phyloP scores from a whole-genome alignment of 2,329 filamentous ascomycete genomes.

The Trichoderma atrobrunneum region DNA sequence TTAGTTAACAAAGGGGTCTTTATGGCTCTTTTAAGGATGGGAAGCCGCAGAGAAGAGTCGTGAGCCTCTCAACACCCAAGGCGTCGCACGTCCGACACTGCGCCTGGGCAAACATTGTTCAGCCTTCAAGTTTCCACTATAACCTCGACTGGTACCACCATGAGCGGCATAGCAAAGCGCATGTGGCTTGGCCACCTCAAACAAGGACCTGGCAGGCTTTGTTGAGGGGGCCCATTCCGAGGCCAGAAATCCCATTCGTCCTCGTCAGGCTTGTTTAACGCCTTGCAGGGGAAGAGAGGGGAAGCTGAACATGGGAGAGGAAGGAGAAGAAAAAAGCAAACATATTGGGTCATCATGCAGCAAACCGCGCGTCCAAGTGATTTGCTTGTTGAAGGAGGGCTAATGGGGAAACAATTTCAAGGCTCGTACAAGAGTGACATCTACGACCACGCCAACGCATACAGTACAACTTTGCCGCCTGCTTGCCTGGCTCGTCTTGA shows the following conservation, averaged over 20 bases:
- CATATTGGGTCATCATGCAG: not conserved
- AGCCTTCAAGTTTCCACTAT: not conserved
- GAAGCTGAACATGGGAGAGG: not conserved
- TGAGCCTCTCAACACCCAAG: not conserved
- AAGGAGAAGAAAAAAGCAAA: not conserved
- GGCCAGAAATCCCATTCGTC: slow-evolving; percentile 5
- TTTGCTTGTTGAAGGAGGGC: not conserved
- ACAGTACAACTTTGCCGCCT: not conserved
- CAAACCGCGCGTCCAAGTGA: not conserved
- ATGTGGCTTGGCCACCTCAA: not conserved
- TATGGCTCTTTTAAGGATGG: not conserved
- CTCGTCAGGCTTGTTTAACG: not conserved
- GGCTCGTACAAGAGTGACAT: not conserved
- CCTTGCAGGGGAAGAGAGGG: not conserved
- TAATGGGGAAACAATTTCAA: not conserved
- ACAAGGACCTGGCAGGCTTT: not conserved
- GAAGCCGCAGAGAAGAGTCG: not conserved
- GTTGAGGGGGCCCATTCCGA: not conserved
- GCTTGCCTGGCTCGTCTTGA: not conserved
- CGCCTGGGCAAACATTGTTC: not conserved
- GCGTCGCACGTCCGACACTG: not conserved
- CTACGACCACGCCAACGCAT: not conserved
- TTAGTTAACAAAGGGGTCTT: not conserved
- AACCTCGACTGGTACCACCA: slow-evolving; percentile 6
- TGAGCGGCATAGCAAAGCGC: not conserved